Evolutionary conservation across 345 rosid species (phyloP), one percentile per base, ranked within the genome.

Genomic region (Cardamine occulta): DNA sequence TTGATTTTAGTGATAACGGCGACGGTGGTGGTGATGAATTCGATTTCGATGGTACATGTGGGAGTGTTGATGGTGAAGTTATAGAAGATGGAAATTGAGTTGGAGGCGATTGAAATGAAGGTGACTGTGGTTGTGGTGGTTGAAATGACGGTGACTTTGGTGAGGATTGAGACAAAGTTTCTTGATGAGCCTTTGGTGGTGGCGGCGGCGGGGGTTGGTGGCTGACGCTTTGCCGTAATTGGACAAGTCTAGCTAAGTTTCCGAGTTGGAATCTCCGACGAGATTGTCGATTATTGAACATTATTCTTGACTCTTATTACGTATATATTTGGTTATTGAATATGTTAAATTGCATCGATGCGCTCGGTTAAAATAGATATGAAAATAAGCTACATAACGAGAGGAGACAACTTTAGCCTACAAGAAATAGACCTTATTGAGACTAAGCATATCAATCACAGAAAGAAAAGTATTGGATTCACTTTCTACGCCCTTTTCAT

Each of bases 221-320:
- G 48, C 62, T 55, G 19, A 77, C 53, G 47, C 61, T 77, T 58
- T 78, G 81, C 8, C 81, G 73, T 66, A 72, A 8, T 0, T 77
- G 77, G 49, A 77, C 81, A 56, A 77, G 73, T 47, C 68, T 78
- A 57, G 81, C 81, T 31, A 78, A 65, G 72, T 78, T 78, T 1
- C 77, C 81, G 5, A 78, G 73, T 62, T 73, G 67, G 49, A 78
- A 78, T 23, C 81, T 72, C 68, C 68, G 63, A 11, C 77, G 77
- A 58, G 73, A 51, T 14, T 78, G 81, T 40, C 63, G 68, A 40
- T 78, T 78, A 42, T 66, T 78, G 60, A 65, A 65, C 80, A 77
- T 77, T 44, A 24, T 54, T 31, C 19, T 2, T 6, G n/a, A 60
- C 2, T 45, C 1, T 13, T 13, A 1, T 0, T 8, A 9, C 2